Percentiles rank a stretch among this genome's conserved stretches.
Evolutionary conservation across 768 basidiomycete genomes (phyloP).

Genomic region (Rhodosporidiobolus sp.): DNA sequence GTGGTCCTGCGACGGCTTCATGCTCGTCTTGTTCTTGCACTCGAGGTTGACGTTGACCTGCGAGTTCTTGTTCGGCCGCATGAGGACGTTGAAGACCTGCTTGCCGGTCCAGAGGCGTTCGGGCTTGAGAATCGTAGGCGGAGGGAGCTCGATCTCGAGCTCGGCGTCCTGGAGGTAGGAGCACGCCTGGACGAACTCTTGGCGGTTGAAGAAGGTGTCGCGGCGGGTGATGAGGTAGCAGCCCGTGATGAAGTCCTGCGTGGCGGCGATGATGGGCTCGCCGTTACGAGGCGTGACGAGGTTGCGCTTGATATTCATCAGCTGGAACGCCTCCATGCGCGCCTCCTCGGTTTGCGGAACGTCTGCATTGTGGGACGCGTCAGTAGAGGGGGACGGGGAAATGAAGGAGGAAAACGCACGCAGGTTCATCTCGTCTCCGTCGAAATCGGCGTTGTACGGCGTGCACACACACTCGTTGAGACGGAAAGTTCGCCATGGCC

Average conservation of each 20-base stretch:
- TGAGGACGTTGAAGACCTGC: conserved; percentile 94
- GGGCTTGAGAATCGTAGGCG: conserved; percentile 91
- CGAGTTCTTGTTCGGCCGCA: conserved; percentile 83
- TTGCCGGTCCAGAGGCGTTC: conserved; percentile 94
- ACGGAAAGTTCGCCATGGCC: conserved; percentile 96
- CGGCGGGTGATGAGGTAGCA: conserved; percentile 90
- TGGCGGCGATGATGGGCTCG: conserved; percentile 98
- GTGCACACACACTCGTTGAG: conserved; percentile 99
- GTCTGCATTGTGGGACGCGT: conserved; percentile 55
- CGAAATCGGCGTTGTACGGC: conserved; percentile 98
- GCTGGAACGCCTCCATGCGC: conserved; percentile 88
- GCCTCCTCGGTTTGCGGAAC: conserved; percentile 99
- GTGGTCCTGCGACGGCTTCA: conserved; percentile 60
- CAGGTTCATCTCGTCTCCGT: conserved; percentile 99
- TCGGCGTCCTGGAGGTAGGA: conserved; percentile 89
- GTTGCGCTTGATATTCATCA: conserved; percentile 96
- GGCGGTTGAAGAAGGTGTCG: conserved; percentile 87
- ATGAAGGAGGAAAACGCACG: conserved; percentile 57
- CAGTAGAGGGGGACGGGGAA: too few relatives aligned
- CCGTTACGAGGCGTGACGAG: conserved; percentile 97
- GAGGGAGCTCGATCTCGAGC: conserved; percentile 89
- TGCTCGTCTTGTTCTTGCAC: conserved; percentile 78
- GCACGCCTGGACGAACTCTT: conserved; percentile 94
- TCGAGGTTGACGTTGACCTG: conserved; percentile 90
- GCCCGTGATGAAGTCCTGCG: conserved; percentile 99